Percentiles rank a stretch among this genome's conserved stretches.
These are phyloP conservation scores for Alternaria solani DNA, from an alignment of 2,329 filamentous ascomycete species.

Conservation along the genomic window DNA sequence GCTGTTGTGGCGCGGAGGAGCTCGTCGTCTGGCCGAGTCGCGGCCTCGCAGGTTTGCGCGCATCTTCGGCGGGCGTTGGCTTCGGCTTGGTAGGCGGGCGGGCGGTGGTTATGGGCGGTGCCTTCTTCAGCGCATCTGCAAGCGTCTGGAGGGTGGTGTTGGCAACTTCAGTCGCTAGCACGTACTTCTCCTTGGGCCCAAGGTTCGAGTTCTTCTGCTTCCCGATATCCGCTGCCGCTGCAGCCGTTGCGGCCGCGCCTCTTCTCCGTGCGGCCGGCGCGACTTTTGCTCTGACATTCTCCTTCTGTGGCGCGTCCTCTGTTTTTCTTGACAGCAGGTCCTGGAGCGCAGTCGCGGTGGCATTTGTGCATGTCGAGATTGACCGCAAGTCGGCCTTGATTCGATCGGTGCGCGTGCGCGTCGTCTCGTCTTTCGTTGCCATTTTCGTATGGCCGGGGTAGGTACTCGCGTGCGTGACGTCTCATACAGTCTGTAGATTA, in stretches of 20 bases:
- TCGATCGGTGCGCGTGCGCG: slow-evolving; percentile 58
- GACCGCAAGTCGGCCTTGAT: slow-evolving; percentile 59
- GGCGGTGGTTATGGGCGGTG: slow-evolving; percentile 26
- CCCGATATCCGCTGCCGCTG: slow-evolving; percentile 46
- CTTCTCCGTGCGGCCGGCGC: slow-evolving; percentile 32
- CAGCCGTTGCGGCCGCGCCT: slow-evolving; percentile 42
- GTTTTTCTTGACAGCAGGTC: slow-evolving; percentile 52
- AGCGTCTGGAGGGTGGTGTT: slow-evolving; percentile 75
- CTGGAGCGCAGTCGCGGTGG: slow-evolving; percentile 57
- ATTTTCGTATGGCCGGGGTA: slow-evolving; percentile 24
- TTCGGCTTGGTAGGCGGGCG: slow-evolving; percentile 31
- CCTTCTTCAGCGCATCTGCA: slow-evolving; percentile 68
- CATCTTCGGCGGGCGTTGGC: slow-evolving; percentile 35
- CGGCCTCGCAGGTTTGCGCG: slow-evolving; percentile 30
- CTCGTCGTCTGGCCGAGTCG: slow-evolving; percentile 27
- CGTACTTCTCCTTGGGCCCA: slow-evolving; percentile 67
- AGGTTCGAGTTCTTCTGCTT: slow-evolving; percentile 52
- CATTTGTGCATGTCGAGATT: slow-evolving; percentile 58
- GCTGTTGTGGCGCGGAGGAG: slow-evolving; percentile 61
- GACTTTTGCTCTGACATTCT: slow-evolving; percentile 44
- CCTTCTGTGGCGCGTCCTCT: slow-evolving; percentile 45
- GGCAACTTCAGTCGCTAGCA: slow-evolving; percentile 75
- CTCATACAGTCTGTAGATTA: slow-evolving; percentile 37
- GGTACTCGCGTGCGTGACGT: neutral
- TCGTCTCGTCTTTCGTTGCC: slow-evolving; percentile 38